phyloP scores from a whole-genome alignment of 2,329 filamentous ascomycete genomes.

The Pseudonectria foliicola region DNA sequence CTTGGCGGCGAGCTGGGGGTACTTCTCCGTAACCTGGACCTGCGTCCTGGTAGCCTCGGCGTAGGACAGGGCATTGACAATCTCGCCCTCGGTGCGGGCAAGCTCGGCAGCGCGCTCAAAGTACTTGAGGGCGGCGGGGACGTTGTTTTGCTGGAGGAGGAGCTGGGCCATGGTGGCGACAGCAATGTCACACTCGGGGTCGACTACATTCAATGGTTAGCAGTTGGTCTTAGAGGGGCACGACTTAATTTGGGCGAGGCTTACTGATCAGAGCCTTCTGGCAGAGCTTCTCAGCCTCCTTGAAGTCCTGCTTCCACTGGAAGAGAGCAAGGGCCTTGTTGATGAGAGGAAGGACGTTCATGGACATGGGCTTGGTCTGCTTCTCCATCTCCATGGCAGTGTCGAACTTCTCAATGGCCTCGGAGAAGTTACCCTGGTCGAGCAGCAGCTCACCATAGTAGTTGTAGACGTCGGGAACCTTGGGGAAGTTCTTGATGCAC shows the following conservation, averaged over 20 bases:
- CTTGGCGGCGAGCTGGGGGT: constrained; percentile 69
- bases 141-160: constrained; percentile 94
- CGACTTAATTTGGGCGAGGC: constrained; percentile 28
- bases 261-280: constrained; percentile 94
- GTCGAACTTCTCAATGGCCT: constrained; percentile 97
- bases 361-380: constrained; percentile 83
- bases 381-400: constrained; percentile 99
- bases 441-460: constrained; percentile 97
- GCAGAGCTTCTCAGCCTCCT: constrained; percentile 91
- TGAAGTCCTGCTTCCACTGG: constrained; percentile 97
- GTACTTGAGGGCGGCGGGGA: constrained; percentile 89
- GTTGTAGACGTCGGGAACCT: constrained; percentile 97
- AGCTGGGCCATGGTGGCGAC: constrained; percentile 98
- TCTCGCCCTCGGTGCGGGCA: constrained; percentile 87
- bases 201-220: constrained; percentile 55
- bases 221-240: constrained; percentile 4
- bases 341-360: constrained; percentile 96
- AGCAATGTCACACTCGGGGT: constrained; percentile 97
- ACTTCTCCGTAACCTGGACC: constrained; percentile 83
- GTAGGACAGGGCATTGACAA: constrained; percentile 93
- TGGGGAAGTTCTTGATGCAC: constrained; percentile 97
- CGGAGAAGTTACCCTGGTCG: constrained; percentile 90
- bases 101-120: constrained; percentile 95
- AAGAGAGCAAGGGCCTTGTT: constrained; percentile 97
- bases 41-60: constrained; percentile 95